phyloP scores from a whole-genome alignment of 73 alveolate species.

The Paramecium pentaurelia region DNA sequence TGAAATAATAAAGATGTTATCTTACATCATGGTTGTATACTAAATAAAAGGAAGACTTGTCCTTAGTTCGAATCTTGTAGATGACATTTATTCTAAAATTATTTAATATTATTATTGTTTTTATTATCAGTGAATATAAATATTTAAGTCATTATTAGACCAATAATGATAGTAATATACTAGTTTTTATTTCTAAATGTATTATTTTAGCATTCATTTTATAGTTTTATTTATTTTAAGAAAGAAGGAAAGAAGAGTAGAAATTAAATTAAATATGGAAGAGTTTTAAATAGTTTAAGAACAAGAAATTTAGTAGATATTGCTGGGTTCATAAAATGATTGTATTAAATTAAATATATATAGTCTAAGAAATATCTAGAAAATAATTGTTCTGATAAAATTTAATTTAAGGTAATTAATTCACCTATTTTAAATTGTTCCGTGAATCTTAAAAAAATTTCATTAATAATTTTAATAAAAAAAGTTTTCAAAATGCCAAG shows the following conservation, averaged over 20 bases:
- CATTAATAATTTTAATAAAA: not conserved
- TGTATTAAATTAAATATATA: not conserved
- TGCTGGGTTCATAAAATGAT: not conserved
- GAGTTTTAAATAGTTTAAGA: not conserved
- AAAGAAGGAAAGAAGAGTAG: not conserved
- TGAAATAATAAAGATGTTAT: no score
- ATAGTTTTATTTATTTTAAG: not conserved
- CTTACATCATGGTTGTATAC: not conserved
- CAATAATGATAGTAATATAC: not conserved
- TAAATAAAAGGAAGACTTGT: not conserved
- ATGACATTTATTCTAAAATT: not conserved
- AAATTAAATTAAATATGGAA: not conserved
- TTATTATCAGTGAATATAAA: not conserved
- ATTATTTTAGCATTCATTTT: not conserved
- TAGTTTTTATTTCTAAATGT: not conserved
- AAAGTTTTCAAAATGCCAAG: slow-evolving; percentile 45
- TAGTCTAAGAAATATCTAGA: not conserved
- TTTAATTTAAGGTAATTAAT: not conserved
- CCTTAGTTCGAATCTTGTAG: not conserved
- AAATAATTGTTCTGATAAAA: not conserved
- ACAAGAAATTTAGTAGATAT: not conserved
- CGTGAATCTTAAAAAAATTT: not conserved
- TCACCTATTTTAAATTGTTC: not conserved
- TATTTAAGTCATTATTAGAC: not conserved
- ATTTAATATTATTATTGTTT: no score